A percentile compares a stretch with the other conserved stretches of the same genome.
These are phyloP conservation scores for Botryotinia convoluta DNA, from an alignment of 2,329 filamentous ascomycete genomes.

Conservation along the genomic window DNA sequence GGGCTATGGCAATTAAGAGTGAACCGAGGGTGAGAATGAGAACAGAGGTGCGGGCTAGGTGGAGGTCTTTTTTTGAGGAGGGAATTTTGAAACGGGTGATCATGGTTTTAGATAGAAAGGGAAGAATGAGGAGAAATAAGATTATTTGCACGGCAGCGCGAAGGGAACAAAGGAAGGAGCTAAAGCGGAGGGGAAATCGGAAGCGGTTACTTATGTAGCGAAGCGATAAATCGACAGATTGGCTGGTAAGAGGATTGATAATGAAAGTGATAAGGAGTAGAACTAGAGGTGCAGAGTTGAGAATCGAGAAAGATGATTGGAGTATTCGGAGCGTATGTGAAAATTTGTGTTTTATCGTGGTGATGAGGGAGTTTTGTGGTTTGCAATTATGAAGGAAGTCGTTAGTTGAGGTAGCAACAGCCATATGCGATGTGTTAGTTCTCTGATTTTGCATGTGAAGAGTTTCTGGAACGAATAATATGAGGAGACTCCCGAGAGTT, in stretches of 20 bases:
- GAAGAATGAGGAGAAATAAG: constrained; percentile 30
- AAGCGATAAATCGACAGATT: constrained; percentile 26
- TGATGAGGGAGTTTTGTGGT: not conserved
- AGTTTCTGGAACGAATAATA: constrained; percentile 38
- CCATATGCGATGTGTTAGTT: not conserved
- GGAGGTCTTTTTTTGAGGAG: constrained; percentile 29
- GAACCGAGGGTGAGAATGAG: constrained; percentile 27
- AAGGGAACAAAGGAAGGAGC: constrained; percentile 32
- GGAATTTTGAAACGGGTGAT: constrained; percentile 24
- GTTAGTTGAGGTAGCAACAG: constrained; percentile 10
- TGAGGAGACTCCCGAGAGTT: constrained; percentile 25
- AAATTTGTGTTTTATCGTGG: constrained; percentile 20
- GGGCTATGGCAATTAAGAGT: constrained; percentile 27
- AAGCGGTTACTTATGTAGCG: constrained; percentile 35
- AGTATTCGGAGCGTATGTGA: not conserved
- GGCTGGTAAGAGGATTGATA: constrained; percentile 21
- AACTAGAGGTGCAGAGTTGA: constrained; percentile 32
- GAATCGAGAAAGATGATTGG: constrained; percentile 24
- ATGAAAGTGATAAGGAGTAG: constrained; percentile 36
- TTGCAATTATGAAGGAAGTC: constrained; percentile 3
- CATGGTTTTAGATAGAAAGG: constrained; percentile 28
- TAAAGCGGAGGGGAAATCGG: constrained; percentile 27
- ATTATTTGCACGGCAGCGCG: constrained; percentile 32
- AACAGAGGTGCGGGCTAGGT: constrained; percentile 28
- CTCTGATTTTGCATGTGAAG: constrained; percentile 27